These are phyloP conservation scores for Carex myosuroides DNA, from an alignment of 176 grass and related monocot genomes.

Conservation along the genomic window DNA sequence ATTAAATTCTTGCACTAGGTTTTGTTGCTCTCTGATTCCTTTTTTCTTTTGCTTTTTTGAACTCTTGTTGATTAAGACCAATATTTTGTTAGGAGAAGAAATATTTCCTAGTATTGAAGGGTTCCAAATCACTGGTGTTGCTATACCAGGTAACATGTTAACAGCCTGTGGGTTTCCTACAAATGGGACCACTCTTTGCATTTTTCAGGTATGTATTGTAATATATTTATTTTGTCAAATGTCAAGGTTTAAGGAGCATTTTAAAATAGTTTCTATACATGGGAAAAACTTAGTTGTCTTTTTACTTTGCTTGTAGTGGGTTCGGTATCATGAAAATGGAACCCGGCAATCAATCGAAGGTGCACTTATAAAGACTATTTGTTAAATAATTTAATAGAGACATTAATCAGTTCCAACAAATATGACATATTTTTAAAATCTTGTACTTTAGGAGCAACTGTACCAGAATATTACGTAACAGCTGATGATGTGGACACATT, in stretches of 20 bases:
- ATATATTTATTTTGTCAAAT: not conserved
- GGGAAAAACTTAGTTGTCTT: not conserved
- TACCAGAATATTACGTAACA: conserved; percentile 81
- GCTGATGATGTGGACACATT: conserved; percentile 86
- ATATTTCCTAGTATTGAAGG: conserved; percentile 63
- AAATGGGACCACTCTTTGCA: conserved; percentile 92
- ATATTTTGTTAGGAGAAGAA: conserved; percentile 39
- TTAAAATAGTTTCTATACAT: conserved; percentile 4
- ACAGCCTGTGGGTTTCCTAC: conserved; percentile 65
- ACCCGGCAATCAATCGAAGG: conserved; percentile 78
- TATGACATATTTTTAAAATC: conserved; percentile 25
- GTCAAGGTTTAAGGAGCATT: not conserved
- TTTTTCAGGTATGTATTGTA: conserved; percentile 76
- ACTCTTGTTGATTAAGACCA: conserved; percentile 34
- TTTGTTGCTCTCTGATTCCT: not conserved
- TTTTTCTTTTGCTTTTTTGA: not conserved
- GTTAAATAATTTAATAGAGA: conserved; percentile 14
- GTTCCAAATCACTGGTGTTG: conserved; percentile 82
- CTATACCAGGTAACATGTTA: conserved; percentile 51
- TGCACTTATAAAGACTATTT: conserved; percentile 11
- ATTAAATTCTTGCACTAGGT: not conserved
- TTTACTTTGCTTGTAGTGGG: conserved; percentile 56
- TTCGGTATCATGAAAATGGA: conserved; percentile 77
- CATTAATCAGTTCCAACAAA: not conserved
- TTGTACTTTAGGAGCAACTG: conserved; percentile 56